Base-by-base conservation (phyloP, 2,329 filamentous ascomycete genomes). In the Sporothrix humicola region DNA sequence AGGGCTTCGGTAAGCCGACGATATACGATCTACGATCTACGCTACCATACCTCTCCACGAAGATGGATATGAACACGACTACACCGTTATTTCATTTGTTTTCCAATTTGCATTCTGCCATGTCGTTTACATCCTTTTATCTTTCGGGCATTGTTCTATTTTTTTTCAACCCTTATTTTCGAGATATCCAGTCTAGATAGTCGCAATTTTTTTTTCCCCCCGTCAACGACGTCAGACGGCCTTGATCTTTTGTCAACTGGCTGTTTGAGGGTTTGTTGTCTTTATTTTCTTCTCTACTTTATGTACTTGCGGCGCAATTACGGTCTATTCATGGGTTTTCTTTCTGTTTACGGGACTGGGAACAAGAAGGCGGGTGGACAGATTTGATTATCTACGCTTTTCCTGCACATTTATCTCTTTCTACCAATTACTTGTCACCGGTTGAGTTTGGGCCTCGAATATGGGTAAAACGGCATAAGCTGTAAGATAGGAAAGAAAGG, bases 401-500 rank as follows among this genome's bases (percentile, higher is more conserved):
- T 20, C 9, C 26, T 20, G 10, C 17, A 5, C 4, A 56, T n/a
- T 12, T 59, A 31, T 37, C 8, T 52, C 6, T n/a, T 15, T 37
- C 61, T 20, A 3, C n/a, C 13, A 4, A 26, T 26, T 37, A 37
- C 9, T 44, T n/a, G 13, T 26, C 23, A 26, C 23, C 3, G 10
- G n/a, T 23, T 10, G 23, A 58, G 1, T n/a, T 10, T 56, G 31
- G 15, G 12, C 26, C 17, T 46, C 9, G 10, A 44, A 15, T 7
- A 8, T 56, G 52, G 20, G 20, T 4, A 17, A 54, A 56, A 44
- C 10, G 48, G 66, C 31, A 70, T 59, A 46, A 12, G 46, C 68
- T 70, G 68, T 70, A 70, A 42, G 69, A 71, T 63, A 52, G 20
- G 56, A 63, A 66, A 48, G n/a, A 7, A 12, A 6, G 5, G 20